A percentile compares a stretch with the other conserved stretches of the same genome.
These are phyloP conservation scores for Thelonectria discophora DNA, from an alignment of 2,329 filamentous ascomycete genomes.

Conservation along the genomic window DNA sequence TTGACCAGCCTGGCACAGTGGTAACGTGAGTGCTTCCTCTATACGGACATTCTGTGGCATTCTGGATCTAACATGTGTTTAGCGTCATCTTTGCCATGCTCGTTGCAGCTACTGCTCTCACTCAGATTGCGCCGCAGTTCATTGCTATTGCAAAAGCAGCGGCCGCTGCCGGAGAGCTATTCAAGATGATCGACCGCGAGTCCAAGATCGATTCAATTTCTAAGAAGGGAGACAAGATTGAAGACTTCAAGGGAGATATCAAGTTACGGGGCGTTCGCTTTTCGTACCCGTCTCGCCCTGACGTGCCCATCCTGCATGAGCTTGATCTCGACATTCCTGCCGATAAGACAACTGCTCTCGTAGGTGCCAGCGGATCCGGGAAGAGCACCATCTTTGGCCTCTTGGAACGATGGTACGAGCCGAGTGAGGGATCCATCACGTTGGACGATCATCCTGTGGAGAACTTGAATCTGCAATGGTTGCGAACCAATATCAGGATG, in stretches of 20 bases:
- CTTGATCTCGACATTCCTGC: conserved; percentile 55
- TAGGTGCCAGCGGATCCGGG: conserved; percentile 66
- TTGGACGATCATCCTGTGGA: conserved; percentile 55
- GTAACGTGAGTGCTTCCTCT: conserved; percentile 51
- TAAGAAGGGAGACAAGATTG: conserved; percentile 44
- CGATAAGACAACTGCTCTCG: conserved; percentile 61
- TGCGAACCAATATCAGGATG: conserved; percentile 60
- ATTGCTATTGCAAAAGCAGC: conserved; percentile 57
- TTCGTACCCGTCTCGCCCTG: conserved; percentile 65
- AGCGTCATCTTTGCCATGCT: conserved; percentile 59
- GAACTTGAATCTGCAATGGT: conserved; percentile 60
- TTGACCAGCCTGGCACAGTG: conserved; percentile 55
- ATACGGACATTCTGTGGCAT: neutral
- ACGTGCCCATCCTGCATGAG: conserved; percentile 54
- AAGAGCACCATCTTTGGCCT: conserved; percentile 67
- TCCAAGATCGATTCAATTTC: conserved; percentile 55
- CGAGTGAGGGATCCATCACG: conserved; percentile 54
- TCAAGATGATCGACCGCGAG: conserved; percentile 57
- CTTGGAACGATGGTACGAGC: conserved; percentile 68
- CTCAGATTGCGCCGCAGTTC: conserved; percentile 57
- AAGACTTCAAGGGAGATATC: conserved; percentile 54
- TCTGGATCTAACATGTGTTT: conserved; percentile 2
- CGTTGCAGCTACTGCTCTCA: conserved; percentile 56
- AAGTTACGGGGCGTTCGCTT: conserved; percentile 60
- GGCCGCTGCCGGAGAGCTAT: conserved; percentile 57